Evolutionary conservation across 108 stramenopile species (phyloP).

Genomic region (Skeletonema costatum): DNA sequence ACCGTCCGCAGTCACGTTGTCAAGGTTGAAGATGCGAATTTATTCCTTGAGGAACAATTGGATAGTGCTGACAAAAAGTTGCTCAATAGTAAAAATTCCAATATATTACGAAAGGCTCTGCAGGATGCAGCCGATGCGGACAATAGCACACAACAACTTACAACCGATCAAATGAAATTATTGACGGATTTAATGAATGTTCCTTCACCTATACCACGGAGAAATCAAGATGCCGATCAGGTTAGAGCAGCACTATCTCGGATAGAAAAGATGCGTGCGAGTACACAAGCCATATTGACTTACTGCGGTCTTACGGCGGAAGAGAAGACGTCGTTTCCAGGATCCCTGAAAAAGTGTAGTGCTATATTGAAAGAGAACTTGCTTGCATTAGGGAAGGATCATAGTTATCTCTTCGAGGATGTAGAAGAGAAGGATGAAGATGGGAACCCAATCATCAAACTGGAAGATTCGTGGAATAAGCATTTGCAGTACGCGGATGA

Average conservation of each 20-base stretch:
- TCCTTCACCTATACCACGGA: constrained; percentile 26
- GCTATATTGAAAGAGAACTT: constrained; percentile 15
- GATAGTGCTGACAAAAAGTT: constrained; percentile 47
- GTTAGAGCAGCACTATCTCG: constrained; percentile 23
- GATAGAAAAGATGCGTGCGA: constrained; percentile 36
- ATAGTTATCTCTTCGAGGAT: constrained; percentile 25
- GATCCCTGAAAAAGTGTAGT: constrained; percentile 14
- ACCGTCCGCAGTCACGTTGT: constrained; percentile 75
- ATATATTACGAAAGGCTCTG: constrained; percentile 9
- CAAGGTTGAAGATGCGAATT: constrained; percentile 67
- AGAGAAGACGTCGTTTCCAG: constrained; percentile 22
- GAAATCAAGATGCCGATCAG: constrained; percentile 29
- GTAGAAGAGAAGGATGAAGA: constrained; percentile 19
- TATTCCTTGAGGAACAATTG: constrained; percentile 66
- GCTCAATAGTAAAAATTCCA: constrained; percentile 14
- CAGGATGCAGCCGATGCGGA: constrained; percentile 30
- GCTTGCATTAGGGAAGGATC: constrained; percentile 20
- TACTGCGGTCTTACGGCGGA: constrained; percentile 21
- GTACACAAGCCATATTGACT: constrained; percentile 22
- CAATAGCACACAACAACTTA: constrained; percentile 42
- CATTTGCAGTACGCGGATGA: constrained; percentile 42
- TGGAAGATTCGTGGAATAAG: constrained; percentile 87
- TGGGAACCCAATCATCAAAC: constrained; percentile 25
- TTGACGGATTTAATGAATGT: constrained; percentile 28
- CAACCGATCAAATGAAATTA: constrained; percentile 36